phyloP scores from a whole-genome alignment of 2,329 filamentous ascomycete species.

The Phialocephala sp. region DNA sequence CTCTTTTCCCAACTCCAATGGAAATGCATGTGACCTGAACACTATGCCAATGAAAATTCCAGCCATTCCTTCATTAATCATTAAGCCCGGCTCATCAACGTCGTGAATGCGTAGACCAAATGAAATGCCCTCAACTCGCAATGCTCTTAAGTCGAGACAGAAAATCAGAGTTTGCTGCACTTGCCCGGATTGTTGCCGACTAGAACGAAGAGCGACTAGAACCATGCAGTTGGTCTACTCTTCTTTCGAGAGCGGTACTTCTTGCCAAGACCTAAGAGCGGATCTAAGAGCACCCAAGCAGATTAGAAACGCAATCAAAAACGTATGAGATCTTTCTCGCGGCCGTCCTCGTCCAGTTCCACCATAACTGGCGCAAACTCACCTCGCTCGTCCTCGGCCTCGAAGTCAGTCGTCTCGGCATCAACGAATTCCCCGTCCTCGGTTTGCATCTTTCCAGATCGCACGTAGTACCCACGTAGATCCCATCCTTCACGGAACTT shows the following conservation, averaged over 20 bases:
- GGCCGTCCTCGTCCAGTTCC: constrained; percentile 42
- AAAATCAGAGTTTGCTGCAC: constrained; percentile 25
- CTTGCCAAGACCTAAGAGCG: not conserved
- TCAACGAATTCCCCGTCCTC: constrained; percentile 56
- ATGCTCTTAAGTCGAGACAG: constrained; percentile 14
- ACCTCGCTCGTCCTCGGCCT: constrained; percentile 55
- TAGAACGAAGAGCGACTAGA: constrained; percentile 11
- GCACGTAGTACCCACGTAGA: constrained; percentile 55
- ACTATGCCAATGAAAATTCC: constrained; percentile 10
- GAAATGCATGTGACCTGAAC: constrained; percentile 19
- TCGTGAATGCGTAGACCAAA: constrained; percentile 22
- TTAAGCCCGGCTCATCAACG: constrained; percentile 22
- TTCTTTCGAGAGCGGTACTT: not conserved
- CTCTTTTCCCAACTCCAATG: constrained; percentile 10
- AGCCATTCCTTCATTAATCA: constrained; percentile 7
- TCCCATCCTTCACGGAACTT: constrained; percentile 59
- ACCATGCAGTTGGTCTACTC: not conserved
- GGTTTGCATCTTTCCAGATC: constrained; percentile 55
- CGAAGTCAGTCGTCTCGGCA: constrained; percentile 54
- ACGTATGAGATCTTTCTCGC: constrained; percentile 41
- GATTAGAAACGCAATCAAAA: constrained; percentile 36
- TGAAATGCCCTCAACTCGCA: constrained; percentile 24
- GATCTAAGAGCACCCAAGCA: constrained; percentile 32
- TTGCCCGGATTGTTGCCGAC: constrained; percentile 14
- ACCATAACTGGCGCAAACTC: constrained; percentile 44